phyloP scores from a whole-genome alignment of 495 filamentous ascomycete genomes.

The Symbiotaphrina buchneri region DNA sequence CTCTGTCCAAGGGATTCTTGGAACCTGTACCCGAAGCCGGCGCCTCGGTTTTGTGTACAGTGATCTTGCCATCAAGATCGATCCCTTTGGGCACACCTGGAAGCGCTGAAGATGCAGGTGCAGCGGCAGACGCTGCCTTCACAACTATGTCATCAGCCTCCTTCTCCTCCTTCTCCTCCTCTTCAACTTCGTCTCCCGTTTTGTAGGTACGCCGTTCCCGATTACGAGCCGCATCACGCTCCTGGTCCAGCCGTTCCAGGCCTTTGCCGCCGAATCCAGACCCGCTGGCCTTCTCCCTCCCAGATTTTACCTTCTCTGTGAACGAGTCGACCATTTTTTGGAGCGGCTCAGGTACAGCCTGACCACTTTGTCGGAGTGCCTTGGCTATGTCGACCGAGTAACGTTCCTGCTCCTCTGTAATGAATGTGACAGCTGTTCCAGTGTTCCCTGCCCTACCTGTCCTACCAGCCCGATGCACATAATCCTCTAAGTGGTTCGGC shows the following conservation, averaged over 20 bases:
- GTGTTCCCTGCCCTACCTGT: slow-evolving; percentile 90
- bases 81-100: slow-evolving; percentile 37
- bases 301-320: slow-evolving; percentile 73
- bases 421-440: slow-evolving; percentile 85
- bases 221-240: slow-evolving; percentile 63
- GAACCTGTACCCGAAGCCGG: slow-evolving; percentile 18
- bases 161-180: slow-evolving; percentile 45
- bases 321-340: slow-evolving; percentile 43
- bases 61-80: slow-evolving; percentile 52
- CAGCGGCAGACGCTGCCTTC: slow-evolving; percentile 36
- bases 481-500: slow-evolving; percentile 93
- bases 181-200: slow-evolving; percentile 73
- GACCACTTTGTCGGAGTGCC: slow-evolving; percentile 78
- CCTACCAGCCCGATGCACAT: slow-evolving; percentile 86
- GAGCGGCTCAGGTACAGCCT: slow-evolving; percentile 51
- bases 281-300: slow-evolving; percentile 61
- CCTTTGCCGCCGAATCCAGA: slow-evolving; percentile 93
- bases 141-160: slow-evolving; percentile 34
- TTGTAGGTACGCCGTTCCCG: slow-evolving; percentile 78
- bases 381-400: slow-evolving; percentile 80
- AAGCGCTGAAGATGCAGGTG: slow-evolving; percentile 14
- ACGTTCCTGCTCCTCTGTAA: slow-evolving; percentile 78
- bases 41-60: slow-evolving; percentile 52
- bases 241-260: slow-evolving; percentile 71
- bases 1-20: slow-evolving; percentile 64